Evolutionary conservation across 1,284 basidiomycete genomes (phyloP).

Genomic region (Retiboletus flavoniger): DNA sequence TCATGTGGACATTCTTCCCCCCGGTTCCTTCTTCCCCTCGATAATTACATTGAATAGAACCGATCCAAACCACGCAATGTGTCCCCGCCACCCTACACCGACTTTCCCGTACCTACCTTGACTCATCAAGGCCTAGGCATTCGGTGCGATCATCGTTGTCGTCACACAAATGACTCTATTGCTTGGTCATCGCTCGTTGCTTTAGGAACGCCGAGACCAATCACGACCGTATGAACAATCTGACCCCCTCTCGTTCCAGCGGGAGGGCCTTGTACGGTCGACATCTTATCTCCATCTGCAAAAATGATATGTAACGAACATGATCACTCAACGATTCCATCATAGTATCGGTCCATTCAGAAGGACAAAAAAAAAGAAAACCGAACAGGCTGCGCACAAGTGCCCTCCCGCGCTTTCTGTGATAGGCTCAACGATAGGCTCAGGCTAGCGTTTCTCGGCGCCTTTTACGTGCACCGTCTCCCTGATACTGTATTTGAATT

Average conservation of each 20-base stretch:
- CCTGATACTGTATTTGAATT: too few relatives aligned
- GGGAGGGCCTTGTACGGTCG: background rate
- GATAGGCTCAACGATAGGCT: too few relatives aligned
- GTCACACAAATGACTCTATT: background rate
- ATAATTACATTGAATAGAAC: background rate
- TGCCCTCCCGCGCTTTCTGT: background rate
- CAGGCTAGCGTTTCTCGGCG: too few relatives aligned
- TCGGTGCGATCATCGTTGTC: background rate
- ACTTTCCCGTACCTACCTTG: background rate
- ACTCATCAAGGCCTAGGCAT: background rate
- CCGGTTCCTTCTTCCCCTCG: background rate
- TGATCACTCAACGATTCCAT: background rate
- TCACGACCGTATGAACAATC: background rate
- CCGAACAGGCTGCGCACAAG: background rate
- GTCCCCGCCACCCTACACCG: constrained; percentile 5
- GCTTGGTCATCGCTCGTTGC: background rate
- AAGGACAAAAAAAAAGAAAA: too few relatives aligned
- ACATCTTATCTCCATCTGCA: background rate
- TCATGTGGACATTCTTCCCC: too few relatives aligned
- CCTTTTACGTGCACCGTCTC: too few relatives aligned
- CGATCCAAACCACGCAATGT: background rate
- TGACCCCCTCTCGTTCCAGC: background rate
- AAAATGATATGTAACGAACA: background rate
- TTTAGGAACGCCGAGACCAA: background rate
- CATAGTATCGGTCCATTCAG: too few relatives aligned